Evolutionary conservation across 306 rosid genomes (phyloP).

Genomic region (Rosa rugosa): DNA sequence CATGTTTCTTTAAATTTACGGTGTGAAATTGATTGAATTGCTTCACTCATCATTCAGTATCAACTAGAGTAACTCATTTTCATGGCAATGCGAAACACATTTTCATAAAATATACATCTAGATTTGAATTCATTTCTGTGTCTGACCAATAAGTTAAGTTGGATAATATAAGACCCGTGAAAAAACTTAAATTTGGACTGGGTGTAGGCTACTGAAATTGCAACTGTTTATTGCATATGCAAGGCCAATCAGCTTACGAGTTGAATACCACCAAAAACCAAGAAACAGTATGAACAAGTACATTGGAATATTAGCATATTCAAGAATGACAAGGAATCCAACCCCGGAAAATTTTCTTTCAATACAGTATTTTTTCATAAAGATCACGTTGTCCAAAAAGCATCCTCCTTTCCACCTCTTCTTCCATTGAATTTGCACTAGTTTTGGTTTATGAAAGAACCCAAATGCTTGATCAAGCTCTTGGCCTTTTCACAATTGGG

Average conservation of each 20-base stretch:
- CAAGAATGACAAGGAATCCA: not conserved
- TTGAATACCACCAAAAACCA: not conserved
- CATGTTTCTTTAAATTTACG: not conserved
- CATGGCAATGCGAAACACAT: not conserved
- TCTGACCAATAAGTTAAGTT: not conserved
- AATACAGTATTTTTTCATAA: too few relatives aligned
- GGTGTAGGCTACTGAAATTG: not conserved
- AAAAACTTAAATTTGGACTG: not conserved
- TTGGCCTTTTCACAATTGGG: conserved; percentile 54
- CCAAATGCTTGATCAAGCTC: conserved; percentile 45
- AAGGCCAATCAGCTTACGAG: too few relatives aligned
- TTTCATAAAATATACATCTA: too few relatives aligned
- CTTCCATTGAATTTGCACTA: not conserved
- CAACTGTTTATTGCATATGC: not conserved
- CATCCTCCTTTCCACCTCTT: not conserved
- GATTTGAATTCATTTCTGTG: too few relatives aligned
- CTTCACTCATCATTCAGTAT: not conserved
- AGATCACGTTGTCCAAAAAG: too few relatives aligned
- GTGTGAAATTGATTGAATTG: not conserved
- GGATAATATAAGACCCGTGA: too few relatives aligned
- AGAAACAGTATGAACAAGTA: not conserved
- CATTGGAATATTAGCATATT: not conserved
- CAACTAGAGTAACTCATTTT: not conserved
- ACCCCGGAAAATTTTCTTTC: not conserved
- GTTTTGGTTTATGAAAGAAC: conserved; percentile 41